phyloP scores from a whole-genome alignment of 148 eudicot genomes.

The Oxyria digyna region DNA sequence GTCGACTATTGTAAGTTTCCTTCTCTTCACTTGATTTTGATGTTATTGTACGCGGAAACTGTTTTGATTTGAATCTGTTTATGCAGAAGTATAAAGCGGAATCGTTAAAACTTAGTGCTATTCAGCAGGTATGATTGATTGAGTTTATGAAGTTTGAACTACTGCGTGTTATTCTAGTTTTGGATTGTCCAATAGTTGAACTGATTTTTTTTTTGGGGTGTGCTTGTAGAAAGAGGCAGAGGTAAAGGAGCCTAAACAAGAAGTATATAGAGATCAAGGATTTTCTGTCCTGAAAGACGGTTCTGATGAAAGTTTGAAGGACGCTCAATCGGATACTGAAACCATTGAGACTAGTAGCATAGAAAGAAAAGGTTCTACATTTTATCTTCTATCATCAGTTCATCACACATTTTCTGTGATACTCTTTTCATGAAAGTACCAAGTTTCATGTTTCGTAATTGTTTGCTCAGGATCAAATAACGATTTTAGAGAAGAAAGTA shows the following conservation, averaged over 20 bases:
- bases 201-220: not conserved
- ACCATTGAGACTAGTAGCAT: conserved; percentile 9
- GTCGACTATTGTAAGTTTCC: conserved; percentile 45
- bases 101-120: conserved; percentile 28
- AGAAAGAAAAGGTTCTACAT: conserved; percentile 34
- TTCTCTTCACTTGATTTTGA: not conserved
- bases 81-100: conserved; percentile 54
- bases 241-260: conserved; percentile 45
- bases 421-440: not conserved
- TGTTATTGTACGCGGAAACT: not conserved
- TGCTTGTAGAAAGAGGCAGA: conserved; percentile 34
- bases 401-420: not conserved
- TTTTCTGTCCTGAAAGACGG: conserved; percentile 20
- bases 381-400: too few relatives aligned
- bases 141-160: too few relatives aligned
- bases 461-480: conserved; percentile 22
- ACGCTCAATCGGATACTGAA: conserved; percentile 18
- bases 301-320: conserved; percentile 18
- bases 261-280: conserved; percentile 55
- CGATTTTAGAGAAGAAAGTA: conserved; percentile 13
- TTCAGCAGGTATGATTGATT: conserved; percentile 37
- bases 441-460: not conserved
- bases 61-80: not conserved
- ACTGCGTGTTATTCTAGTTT: not conserved
- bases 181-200: not conserved